Percentiles rank a stretch among this genome's conserved stretches.
Conservation (phyloP, 805 yeast genomes). For the Saturnispora quitensis region DNA sequence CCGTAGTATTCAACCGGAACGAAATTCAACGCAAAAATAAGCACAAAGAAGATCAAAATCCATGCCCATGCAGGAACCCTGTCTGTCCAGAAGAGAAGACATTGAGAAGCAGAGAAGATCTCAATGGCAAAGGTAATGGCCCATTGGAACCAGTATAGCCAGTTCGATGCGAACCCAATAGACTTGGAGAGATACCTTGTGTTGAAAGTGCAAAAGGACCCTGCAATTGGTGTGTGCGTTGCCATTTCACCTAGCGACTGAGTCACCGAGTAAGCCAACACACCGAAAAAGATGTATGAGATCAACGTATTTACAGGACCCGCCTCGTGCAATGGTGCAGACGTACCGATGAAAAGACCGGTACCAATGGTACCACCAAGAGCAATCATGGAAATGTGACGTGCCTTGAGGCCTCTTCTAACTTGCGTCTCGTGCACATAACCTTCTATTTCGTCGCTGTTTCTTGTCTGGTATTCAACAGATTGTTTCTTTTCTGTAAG, state of each 20-base stretch:
- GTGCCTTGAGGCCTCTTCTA: slow-evolving; percentile 48
- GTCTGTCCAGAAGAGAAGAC: slow-evolving; percentile 55
- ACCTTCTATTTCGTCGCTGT: slow-evolving; percentile 6
- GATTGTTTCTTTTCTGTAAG: slow-evolving; percentile 3
- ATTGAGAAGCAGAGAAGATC: slow-evolving; percentile 59
- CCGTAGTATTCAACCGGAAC: slow-evolving; percentile 65
- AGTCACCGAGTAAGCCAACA: slow-evolving; percentile 53
- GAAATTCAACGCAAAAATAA: slow-evolving; percentile 44
- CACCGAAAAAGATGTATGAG: slow-evolving; percentile 54
- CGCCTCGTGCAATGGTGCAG: slow-evolving; percentile 42
- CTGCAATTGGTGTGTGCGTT: slow-evolving; percentile 58
- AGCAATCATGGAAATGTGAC: slow-evolving; percentile 67
- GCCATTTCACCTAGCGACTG: slow-evolving; percentile 77
- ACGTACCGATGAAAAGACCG: slow-evolving; percentile 60
- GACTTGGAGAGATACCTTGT: slow-evolving; percentile 64
- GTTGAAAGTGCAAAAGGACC: slow-evolving; percentile 61
- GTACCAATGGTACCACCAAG: slow-evolving; percentile 76
- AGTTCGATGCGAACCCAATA: slow-evolving; percentile 60
- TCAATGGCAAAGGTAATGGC: slow-evolving; percentile 67
- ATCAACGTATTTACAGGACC: slow-evolving; percentile 65
- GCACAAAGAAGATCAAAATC: slow-evolving; percentile 56
- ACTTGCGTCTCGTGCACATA: slow-evolving; percentile 10
- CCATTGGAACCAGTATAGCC: slow-evolving; percentile 72
- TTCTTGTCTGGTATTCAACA: background rate
- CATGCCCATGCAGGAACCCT: slow-evolving; percentile 64